Evolutionary conservation across 306 rosid genomes (phyloP), one percentile per base, ranked within the genome.

Genomic region (Trichosanthes cucumerina): DNA sequence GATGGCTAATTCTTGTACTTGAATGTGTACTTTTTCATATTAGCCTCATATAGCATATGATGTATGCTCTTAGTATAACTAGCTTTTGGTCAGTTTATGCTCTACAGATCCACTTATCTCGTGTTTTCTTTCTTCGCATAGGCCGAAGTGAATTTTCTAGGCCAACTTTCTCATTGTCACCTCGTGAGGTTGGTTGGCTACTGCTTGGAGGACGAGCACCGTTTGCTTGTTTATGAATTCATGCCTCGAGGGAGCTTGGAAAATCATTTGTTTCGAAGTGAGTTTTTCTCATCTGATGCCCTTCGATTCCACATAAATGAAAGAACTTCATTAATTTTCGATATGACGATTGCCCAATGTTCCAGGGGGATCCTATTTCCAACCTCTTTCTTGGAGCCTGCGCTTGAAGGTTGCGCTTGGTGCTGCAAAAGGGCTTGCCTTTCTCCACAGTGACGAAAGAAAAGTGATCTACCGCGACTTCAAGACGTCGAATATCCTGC

Each of bases 211-310:
- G 95, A 90, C 62, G 89, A 88, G 73, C 95, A 90, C 44, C 88
- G 86, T 50, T 87, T 90, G 72, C 84, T 90, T 2, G 92, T 80
- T 56, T 90, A 90, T 10, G 95, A 90, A 75, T 90, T 87, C 73
- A 90, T 90, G 92, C 92, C 92, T 6, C 86, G 91, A 41, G 92
- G 95, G 57, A 88, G 91, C 86, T 84, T 90, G 88, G 95, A 90
- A 80, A 88, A 90, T 81, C 95, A 90, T 83, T 77, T 90, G 86
- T 88, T 90, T 80, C 85, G 95, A 83, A 87, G 95, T 90, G 74
- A 82, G 95, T 69, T 54, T 68, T 73, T 58, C 39, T 16, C 8
- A 47, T 26, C 16, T 7, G 39, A 12, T 21, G 16, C 21, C 14
- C 34, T 64, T 65, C 21, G 34, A 31, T 34, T 9, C 60, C 43